Evolutionary conservation across 164 flowering plant genomes (phyloP), one percentile per base, ranked within the genome.

Genomic region (Buxus sempervirens): DNA sequence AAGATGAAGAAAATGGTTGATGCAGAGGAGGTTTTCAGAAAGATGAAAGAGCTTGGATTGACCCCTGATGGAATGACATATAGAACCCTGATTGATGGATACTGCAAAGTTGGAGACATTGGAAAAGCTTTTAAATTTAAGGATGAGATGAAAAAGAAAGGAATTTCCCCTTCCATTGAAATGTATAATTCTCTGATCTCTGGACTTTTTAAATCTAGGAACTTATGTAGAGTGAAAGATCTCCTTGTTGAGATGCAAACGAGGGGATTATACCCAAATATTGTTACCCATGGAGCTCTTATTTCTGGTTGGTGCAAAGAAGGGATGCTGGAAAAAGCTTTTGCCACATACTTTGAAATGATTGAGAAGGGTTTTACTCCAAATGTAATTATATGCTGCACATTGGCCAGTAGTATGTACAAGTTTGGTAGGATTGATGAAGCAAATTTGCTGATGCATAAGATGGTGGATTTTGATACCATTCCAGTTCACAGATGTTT

Each of bases 271-370:
- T 70, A 48, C 24, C 86, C 90, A 24, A 85, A 79, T 70, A 58
- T 85, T 59, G 76, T 88, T 18, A 88, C 96, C 25, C 90, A 83
- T 75, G 97, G 96, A 28, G 75, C 86, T 70, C 87, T 90, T 54
- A 87, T 92, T 73, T 41, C 73, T 80, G 96, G 97, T 67, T 92
- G 90, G 90, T 84, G 93, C 69, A 77, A 82, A 70, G 83, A 78
- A 73, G 88, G 87, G 66, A 82, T 64, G 80, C 65, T 87, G 66
- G 84, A 83, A 63, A 88, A 84, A 84, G 88, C 94, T 54, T 81
- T 82, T 68, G 49, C 61, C 45, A 58, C 75, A 54, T 87, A 79
- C 70, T 80, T 79, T 76, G 86, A 90, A 74, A 90, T 90, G 97
- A 77, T 65, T 42, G 82, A 77, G 63, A 82, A 79, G 51, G 96